Base-by-base conservation (phyloP, 768 basidiomycete genomes). In the Amanita pallidorosea region DNA sequence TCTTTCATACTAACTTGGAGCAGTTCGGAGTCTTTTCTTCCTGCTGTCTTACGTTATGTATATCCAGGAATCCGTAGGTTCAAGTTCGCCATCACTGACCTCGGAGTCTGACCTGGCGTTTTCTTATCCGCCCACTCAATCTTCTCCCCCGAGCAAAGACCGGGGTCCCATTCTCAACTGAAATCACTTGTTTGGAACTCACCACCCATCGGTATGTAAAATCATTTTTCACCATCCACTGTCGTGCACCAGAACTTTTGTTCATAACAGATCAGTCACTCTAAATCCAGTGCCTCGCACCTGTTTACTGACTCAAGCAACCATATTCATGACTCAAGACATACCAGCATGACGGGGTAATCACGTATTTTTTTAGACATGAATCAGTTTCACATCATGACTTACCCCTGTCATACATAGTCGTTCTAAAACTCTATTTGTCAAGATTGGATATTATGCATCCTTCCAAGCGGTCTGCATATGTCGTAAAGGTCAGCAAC, bases 351-450 rank as follows among this genome's bases (percentile, higher is more conserved):
- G 45, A 36, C 45, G 37, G 37, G 27, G 38, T 49, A 20, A 40
- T 41, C 38, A 12, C 34, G 12, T 23, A 55, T 49, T 53, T 53
- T 56, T 53, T 59, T 61, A 63, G 62, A 64, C 60, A 67, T 63
- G 44, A 47, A 35, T 49, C 44, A 45, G 65, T 70, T 66, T 57
- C 70, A 68, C 62, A 51, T 60, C 52, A 56, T 52, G 52, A 35
- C 47, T 54, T 61, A 54, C 60, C 67, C 68, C 68, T 68, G 62
- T 61, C 57, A 58, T 63, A 64, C 63, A 61, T 59, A 59, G 65
- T 69, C 50, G 50, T 68, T 65, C 67, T 71, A 75, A 75, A 74
- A 74, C 71, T 72, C 69, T 75, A 70, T 67, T 65, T 65, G 64
- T 61, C 65, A 65, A 63, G 61, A 58, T 60, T 63, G 57, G 54